A percentile compares a stretch with the other conserved stretches of the same genome.
phyloP scores from a whole-genome alignment of 2,329 filamentous ascomycete genomes.

The Polytolypa hystricis region DNA sequence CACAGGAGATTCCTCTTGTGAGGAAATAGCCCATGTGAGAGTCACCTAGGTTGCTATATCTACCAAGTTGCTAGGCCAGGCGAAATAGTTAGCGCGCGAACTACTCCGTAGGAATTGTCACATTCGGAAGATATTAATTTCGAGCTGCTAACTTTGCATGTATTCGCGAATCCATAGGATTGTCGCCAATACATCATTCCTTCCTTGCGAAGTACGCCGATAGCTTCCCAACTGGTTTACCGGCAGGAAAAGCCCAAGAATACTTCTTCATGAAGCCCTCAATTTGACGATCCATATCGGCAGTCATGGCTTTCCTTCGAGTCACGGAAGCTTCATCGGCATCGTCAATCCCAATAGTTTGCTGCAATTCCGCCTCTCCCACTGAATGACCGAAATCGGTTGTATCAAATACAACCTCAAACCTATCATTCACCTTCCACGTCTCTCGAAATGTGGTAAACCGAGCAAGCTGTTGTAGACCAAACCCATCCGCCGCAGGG shows the following conservation, averaged over 20 bases:
- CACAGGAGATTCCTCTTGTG: too few relatives aligned
- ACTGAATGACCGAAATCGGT: slow-evolving; percentile 23
- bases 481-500: slow-evolving; percentile 11
- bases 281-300: slow-evolving; percentile 14
- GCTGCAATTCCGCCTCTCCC: slow-evolving; percentile 23
- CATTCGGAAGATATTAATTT: too few relatives aligned
- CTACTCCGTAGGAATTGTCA: too few relatives aligned
- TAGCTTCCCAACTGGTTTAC: slow-evolving; percentile 18
- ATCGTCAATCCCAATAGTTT: slow-evolving; percentile 6
- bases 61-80: too few relatives aligned
- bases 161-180: too few relatives aligned
- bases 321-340: slow-evolving; percentile 3
- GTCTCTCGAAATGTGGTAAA: slow-evolving; percentile 18
- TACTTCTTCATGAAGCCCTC: slow-evolving; percentile 17
- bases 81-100: too few relatives aligned
- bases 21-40: too few relatives aligned
- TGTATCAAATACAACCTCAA: slow-evolving; percentile 19
- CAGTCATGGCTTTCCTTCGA: slow-evolving; percentile 4
- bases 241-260: slow-evolving; percentile 15
- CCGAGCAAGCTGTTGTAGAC: slow-evolving; percentile 13
- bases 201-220: slow-evolving; percentile 18
- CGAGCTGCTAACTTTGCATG: too few relatives aligned
- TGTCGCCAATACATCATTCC: too few relatives aligned
- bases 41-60: too few relatives aligned
- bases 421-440: slow-evolving; percentile 19